A percentile compares a stretch with the other conserved stretches of the same genome.
phyloP scores from a whole-genome alignment of 1,284 basidiomycete genomes.

The Gymnopus androsaceus region DNA sequence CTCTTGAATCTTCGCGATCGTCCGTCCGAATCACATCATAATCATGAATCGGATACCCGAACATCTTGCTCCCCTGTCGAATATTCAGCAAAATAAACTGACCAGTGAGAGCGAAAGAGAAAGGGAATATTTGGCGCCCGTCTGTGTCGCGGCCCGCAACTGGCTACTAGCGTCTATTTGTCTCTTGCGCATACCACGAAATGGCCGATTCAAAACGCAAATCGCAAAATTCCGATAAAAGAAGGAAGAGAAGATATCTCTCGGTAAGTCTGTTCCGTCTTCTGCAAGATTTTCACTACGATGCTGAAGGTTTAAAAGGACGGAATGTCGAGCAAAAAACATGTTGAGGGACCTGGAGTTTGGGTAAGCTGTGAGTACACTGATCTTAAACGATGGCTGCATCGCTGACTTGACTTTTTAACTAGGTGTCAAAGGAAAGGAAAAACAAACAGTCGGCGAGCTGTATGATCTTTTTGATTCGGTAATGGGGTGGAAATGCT shows the following conservation, averaged over 20 bases:
- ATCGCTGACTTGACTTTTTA: constrained; percentile 6
- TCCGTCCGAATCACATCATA: too few relatives aligned
- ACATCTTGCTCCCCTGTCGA: too few relatives aligned
- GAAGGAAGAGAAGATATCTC: constrained; percentile 43
- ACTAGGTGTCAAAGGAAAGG: constrained; percentile 71
- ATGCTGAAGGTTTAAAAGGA: constrained; percentile 39
- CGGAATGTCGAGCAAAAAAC: constrained; percentile 61
- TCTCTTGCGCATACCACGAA: too few relatives aligned
- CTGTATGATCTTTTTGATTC: constrained; percentile 76
- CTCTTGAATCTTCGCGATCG: too few relatives aligned
- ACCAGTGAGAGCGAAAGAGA: too few relatives aligned
- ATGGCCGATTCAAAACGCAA: constrained; percentile 15
- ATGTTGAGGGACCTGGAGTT: constrained; percentile 75
- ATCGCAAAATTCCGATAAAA: constrained; percentile 22
- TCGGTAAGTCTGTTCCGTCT: constrained; percentile 34
- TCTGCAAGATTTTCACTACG: background rate
- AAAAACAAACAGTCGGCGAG: constrained; percentile 74
- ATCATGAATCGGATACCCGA: too few relatives aligned
- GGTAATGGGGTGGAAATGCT: constrained; percentile 41
- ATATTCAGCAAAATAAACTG: too few relatives aligned
- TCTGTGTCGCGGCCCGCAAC: too few relatives aligned
- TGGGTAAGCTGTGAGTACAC: constrained; percentile 70
- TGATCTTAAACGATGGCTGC: background rate
- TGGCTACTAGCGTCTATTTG: too few relatives aligned
- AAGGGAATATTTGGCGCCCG: too few relatives aligned